Evolutionary conservation across 164 flowering plant genomes (phyloP).

Genomic region (Berberis vulgaris): DNA sequence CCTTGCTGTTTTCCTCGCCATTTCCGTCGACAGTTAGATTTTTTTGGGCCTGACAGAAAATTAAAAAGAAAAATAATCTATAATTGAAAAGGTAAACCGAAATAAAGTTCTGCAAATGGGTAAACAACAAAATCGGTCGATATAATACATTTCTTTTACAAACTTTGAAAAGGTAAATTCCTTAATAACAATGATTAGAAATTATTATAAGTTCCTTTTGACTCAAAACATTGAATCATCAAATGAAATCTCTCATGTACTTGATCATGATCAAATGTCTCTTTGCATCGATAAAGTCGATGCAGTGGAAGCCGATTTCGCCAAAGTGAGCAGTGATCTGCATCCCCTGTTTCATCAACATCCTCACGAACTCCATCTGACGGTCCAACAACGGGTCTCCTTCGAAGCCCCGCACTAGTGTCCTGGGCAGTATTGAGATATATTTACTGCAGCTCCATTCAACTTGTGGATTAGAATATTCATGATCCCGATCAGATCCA

Average conservation of each 20-base stretch:
- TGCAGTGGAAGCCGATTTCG: constrained; percentile 40
- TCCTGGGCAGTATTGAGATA: constrained; percentile 5
- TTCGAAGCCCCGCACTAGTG: constrained; percentile 9
- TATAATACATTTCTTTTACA: too few species aligned
- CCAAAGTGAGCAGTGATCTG: constrained; percentile 27
- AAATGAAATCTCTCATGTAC: constrained; percentile 36
- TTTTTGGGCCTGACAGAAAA: too few species aligned
- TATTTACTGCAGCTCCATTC: background rate
- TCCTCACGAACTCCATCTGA: constrained; percentile 9
- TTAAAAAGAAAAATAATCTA: too few species aligned
- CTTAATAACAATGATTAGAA: too few species aligned
- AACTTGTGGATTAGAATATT: constrained; percentile 10
- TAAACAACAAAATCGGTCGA: too few species aligned
- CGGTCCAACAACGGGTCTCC: constrained; percentile 12
- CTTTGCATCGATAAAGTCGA: constrained; percentile 35
- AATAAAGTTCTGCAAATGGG: too few species aligned
- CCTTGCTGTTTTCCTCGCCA: too few species aligned
- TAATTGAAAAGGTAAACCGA: too few species aligned
- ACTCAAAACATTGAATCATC: background rate
- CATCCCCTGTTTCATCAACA: constrained; percentile 4
- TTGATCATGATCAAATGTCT: constrained; percentile 23
- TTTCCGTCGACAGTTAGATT: too few species aligned
- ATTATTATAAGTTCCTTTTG: too few species aligned
- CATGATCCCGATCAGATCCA: constrained; percentile 25
- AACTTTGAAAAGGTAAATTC: too few species aligned